These are phyloP conservation scores for Cytospora leucostoma DNA, from an alignment of 2,329 filamentous ascomycete genomes.

Conservation along the genomic window DNA sequence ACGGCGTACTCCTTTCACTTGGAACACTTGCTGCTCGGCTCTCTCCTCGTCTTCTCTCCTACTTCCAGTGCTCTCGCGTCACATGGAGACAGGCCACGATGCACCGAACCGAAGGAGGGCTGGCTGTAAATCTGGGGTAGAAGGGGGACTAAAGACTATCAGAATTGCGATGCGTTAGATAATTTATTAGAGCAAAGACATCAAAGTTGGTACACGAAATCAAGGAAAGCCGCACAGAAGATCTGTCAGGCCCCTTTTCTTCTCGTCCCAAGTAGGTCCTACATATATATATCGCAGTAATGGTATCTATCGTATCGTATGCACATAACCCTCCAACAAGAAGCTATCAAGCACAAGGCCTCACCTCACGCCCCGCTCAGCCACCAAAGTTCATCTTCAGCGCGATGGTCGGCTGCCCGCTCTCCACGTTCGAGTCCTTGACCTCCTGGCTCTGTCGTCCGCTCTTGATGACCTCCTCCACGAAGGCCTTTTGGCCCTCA, in stretches of 20 bases:
- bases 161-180: no score
- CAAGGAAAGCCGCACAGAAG: background rate
- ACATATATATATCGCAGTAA: background rate
- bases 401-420: conserved; percentile 78
- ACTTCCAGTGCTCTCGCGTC: no score
- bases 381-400: conserved; percentile 86
- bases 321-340: background rate
- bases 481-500: conserved; percentile 68
- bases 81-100: no score
- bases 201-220: background rate
- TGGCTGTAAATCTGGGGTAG: background rate
- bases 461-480: conserved; percentile 78
- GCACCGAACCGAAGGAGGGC: no score
- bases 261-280: conserved; percentile 1
- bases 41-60: no score
- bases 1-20: no score
- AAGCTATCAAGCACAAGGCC: background rate
- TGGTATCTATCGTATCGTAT: background rate
- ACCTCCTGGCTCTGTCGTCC: conserved; percentile 52
- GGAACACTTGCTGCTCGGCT: no score
- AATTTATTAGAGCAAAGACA: background rate
- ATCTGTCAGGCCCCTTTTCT: background rate
- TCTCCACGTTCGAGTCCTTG: conserved; percentile 44
- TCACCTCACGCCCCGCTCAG: conserved; percentile 26
- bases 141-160: no score